A percentile compares a stretch with the other conserved stretches of the same genome.
Evolutionary conservation across 1,284 basidiomycete species (phyloP).

Genomic region (Fomitopsis schrenkii): DNA sequence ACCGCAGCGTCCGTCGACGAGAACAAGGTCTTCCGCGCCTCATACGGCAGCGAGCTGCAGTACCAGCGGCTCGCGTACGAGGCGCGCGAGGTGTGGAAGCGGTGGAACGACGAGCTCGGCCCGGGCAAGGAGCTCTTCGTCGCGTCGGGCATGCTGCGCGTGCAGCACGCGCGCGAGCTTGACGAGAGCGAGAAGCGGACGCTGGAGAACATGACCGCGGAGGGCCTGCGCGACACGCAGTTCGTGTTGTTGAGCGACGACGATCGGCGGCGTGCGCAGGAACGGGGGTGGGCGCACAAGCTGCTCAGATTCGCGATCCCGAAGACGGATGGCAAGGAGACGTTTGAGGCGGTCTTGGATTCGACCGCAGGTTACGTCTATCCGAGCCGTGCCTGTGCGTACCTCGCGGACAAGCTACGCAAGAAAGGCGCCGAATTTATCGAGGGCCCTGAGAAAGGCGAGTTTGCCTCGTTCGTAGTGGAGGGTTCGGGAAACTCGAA

Average conservation of each 20-base stretch:
- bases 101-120: conserved; percentile 8
- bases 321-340: conserved; percentile 1
- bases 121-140: conserved; percentile 10
- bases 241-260: conserved; percentile 6
- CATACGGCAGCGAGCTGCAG: conserved; percentile 9
- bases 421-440: conserved; percentile 5
- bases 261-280: conserved; percentile 3
- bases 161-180: conserved; percentile 6
- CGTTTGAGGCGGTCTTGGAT: conserved; percentile 9
- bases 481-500: conserved; percentile 2
- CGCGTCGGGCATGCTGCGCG: conserved; percentile 10
- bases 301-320: conserved; percentile 7
- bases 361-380: conserved; percentile 7
- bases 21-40: conserved; percentile 11
- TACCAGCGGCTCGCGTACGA: conserved; percentile 11
- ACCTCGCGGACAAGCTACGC: conserved; percentile 7
- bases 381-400: conserved; percentile 7
- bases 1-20: conserved; percentile 11
- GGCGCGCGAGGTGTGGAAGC: conserved; percentile 8
- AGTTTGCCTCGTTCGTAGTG: conserved; percentile 3
- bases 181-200: conserved; percentile 6
- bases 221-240: conserved; percentile 9
- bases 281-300: conserved; percentile 8
- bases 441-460: conserved; percentile 7
- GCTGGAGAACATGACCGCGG: conserved; percentile 5